A percentile compares a stretch with the other conserved stretches of the same genome.
phyloP scores from a whole-genome alignment of 169 alveolate genomes.

The Prorocentrum cordatum region DNA sequence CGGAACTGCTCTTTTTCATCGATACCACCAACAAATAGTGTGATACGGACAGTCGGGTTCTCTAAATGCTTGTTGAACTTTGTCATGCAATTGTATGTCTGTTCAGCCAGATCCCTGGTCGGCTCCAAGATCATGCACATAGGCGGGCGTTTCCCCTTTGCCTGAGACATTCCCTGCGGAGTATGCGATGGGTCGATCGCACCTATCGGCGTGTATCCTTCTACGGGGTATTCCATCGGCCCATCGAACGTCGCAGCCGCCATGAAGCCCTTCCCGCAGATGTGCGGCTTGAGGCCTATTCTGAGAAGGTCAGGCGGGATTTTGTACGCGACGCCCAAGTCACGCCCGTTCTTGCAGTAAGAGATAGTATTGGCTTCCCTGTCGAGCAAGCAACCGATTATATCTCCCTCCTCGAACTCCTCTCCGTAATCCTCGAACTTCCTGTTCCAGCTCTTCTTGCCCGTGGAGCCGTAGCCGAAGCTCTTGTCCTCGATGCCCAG shows the following conservation, averaged over 20 bases:
- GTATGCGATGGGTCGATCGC: slow-evolving; percentile 58
- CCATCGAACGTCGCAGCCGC: slow-evolving; percentile 56
- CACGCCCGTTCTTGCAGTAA: slow-evolving; percentile 48
- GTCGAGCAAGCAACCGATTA: slow-evolving; percentile 59
- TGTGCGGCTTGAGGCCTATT: slow-evolving; percentile 68
- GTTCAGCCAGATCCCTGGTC: slow-evolving; percentile 70
- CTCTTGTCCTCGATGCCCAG: slow-evolving; percentile 68
- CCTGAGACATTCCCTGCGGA: slow-evolving; percentile 68
- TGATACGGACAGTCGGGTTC: slow-evolving; percentile 64
- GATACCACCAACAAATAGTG: slow-evolving; percentile 71
- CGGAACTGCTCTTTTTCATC: slow-evolving; percentile 72
- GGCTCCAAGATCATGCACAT: slow-evolving; percentile 73
- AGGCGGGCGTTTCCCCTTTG: slow-evolving; percentile 84
- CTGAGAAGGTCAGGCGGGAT: slow-evolving; percentile 48
- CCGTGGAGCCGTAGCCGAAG: slow-evolving; percentile 74
- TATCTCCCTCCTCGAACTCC: slow-evolving; percentile 55
- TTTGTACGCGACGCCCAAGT: slow-evolving; percentile 56
- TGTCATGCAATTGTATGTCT: slow-evolving; percentile 72
- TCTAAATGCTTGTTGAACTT: slow-evolving; percentile 68
- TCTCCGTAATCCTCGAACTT: slow-evolving; percentile 69
- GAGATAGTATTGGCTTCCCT: slow-evolving; percentile 44
- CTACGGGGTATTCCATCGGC: slow-evolving; percentile 69
- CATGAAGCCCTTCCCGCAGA: slow-evolving; percentile 71
- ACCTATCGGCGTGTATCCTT: slow-evolving; percentile 65
- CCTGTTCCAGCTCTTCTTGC: slow-evolving; percentile 74